Conservation (phyloP, 805 yeast genomes). For the Yamadazyma kitorensis region DNA sequence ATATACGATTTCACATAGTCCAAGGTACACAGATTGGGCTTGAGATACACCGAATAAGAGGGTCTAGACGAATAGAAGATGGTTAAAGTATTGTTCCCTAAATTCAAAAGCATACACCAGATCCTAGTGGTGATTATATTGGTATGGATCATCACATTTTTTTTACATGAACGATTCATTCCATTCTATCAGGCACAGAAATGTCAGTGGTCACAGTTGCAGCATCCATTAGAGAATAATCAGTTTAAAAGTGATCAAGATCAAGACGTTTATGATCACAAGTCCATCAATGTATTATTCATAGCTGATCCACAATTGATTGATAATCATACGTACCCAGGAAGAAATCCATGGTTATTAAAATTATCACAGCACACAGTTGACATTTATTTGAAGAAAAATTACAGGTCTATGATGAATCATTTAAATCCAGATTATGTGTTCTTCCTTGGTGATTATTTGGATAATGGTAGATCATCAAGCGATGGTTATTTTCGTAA, state of each 20-base stretch:
- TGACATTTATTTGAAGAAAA: conserved; percentile 35
- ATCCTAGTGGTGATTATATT: conserved; percentile 20
- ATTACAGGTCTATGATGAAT: conserved; percentile 31
- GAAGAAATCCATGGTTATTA: conserved; percentile 29
- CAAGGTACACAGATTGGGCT: too few relatives aligned
- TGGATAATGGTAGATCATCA: conserved; percentile 40
- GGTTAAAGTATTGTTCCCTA: conserved; percentile 11
- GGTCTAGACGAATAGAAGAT: too few relatives aligned
- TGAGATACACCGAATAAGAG: too few relatives aligned
- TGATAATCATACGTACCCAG: conserved; percentile 44
- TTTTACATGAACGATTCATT: conserved; percentile 30
- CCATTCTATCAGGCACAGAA: conserved; percentile 24
- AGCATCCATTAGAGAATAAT: background rate
- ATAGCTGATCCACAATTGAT: conserved; percentile 46
- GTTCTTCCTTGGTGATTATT: conserved; percentile 40
- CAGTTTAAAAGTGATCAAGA: conserved; percentile 8
- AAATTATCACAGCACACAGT: conserved; percentile 39
- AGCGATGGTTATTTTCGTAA: conserved; percentile 26
- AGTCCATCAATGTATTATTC: conserved; percentile 26
- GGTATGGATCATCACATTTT: conserved; percentile 29
- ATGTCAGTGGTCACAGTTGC: conserved; percentile 29
- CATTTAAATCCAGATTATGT: conserved; percentile 34
- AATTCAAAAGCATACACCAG: conserved; percentile 27
- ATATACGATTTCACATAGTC: too few relatives aligned
- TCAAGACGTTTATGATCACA: conserved; percentile 5